Evolutionary conservation across 768 basidiomycete species (phyloP).

Genomic region (Collybiopsis confluens): DNA sequence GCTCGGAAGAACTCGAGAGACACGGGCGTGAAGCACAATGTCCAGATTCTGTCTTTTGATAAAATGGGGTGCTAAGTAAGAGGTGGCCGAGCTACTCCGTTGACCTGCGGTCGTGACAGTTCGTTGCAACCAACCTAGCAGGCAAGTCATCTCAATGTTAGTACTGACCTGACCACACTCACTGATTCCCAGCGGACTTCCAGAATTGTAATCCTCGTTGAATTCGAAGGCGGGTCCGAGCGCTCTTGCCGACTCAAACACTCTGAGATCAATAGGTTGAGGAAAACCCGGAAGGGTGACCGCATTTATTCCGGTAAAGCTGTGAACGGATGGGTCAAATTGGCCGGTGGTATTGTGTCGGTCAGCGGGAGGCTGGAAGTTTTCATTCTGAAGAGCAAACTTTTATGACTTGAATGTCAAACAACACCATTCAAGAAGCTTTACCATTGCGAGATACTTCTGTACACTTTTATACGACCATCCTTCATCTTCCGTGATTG

Average conservation of each 20-base stretch:
- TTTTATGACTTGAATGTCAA: neutral
- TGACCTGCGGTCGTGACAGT: conserved; percentile 15
- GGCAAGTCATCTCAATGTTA: neutral
- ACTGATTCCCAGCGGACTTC: conserved; percentile 30
- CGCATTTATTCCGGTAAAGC: conserved; percentile 25
- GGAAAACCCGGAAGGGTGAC: conserved; percentile 30
- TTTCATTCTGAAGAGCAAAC: conserved; percentile 28
- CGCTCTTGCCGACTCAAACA: conserved; percentile 26
- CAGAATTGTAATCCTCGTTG: conserved; percentile 31
- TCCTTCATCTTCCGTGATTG: conserved; percentile 26
- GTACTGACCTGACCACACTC: neutral
- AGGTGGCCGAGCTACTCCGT: conserved; percentile 22
- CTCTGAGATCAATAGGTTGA: conserved; percentile 23
- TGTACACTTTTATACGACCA: conserved; percentile 32
- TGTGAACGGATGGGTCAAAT: conserved; percentile 32
- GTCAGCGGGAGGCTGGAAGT: conserved; percentile 30
- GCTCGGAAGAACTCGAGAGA: neutral
- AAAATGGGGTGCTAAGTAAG: conserved; percentile 16
- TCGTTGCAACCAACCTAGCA: conserved; percentile 20
- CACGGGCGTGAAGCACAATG: neutral
- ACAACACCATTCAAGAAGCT: too few relatives aligned
- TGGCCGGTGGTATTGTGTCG: conserved; percentile 32
- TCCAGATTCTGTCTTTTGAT: conserved; percentile 1
- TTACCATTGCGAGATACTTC: conserved; percentile 26
- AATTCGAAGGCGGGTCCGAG: conserved; percentile 27